Evolutionary conservation across 2,329 filamentous ascomycete species (phyloP).

Genomic region (Aspergillus proliferans): DNA sequence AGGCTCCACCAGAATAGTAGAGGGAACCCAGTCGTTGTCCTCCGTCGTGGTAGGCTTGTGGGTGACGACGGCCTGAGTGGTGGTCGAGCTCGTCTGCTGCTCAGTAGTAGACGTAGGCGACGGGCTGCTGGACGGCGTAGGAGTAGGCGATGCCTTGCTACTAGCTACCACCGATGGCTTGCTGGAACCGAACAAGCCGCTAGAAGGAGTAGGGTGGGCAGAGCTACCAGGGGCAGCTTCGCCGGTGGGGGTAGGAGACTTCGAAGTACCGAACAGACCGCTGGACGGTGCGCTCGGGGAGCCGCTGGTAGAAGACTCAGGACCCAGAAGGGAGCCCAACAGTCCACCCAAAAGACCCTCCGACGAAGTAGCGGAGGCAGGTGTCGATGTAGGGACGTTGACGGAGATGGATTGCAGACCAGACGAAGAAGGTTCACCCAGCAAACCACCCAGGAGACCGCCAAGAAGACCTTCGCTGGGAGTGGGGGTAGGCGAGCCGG

Average conservation of each 20-base stretch:
- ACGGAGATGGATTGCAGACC: background rate
- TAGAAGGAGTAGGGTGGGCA: constrained; percentile 5
- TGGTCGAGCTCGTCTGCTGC: constrained; percentile 2
- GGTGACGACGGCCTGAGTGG: constrained; percentile 25
- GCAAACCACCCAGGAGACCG: constrained; percentile 1
- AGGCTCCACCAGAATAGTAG: constrained; percentile 24
- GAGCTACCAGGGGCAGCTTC: constrained; percentile 1
- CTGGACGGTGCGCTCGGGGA: constrained; percentile 5
- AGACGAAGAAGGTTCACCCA: constrained; percentile 1
- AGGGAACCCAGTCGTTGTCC: constrained; percentile 21
- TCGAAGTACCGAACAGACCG: background rate
- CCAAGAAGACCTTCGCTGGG: constrained; percentile 6
- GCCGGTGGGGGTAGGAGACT: background rate
- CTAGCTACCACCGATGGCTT: constrained; percentile 3
- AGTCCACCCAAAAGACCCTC: background rate
- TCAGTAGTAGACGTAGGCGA: constrained; percentile 12
- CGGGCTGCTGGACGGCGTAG: constrained; percentile 16
- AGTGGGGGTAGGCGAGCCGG: constrained; percentile 1
- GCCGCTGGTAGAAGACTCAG: background rate
- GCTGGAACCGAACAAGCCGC: constrained; percentile 8
- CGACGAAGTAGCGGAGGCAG: constrained; percentile 1
- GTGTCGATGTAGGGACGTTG: constrained; percentile 2
- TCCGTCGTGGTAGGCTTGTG: constrained; percentile 34
- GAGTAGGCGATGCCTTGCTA: constrained; percentile 4
- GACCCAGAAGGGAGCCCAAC: background rate